phyloP scores from a whole-genome alignment of 441 rosid genomes.

The Aquilaria agallochum region DNA sequence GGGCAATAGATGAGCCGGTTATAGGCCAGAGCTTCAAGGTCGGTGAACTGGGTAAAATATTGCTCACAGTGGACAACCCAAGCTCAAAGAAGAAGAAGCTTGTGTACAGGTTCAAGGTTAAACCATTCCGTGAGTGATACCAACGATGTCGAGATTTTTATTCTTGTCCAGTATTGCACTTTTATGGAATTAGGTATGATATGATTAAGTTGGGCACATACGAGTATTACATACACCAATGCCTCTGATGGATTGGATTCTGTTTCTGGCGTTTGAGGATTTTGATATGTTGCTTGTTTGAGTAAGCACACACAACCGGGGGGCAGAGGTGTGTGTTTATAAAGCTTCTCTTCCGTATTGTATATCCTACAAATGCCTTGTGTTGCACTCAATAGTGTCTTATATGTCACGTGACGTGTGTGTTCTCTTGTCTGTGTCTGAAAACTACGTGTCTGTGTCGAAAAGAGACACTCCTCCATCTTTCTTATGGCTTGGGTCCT shows the following conservation, averaged over 20 bases:
- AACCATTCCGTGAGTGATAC: slow-evolving; percentile 47
- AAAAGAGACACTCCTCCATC: too few species aligned
- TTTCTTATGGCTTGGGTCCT: too few species aligned
- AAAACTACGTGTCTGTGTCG: too few species aligned
- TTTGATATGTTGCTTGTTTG: slow-evolving; percentile 11
- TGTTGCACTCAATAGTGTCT: slow-evolving; percentile 16
- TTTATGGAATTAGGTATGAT: slow-evolving; percentile 11
- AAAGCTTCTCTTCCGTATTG: not conserved
- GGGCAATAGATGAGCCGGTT: slow-evolving; percentile 61
- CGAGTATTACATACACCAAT: slow-evolving; percentile 12
- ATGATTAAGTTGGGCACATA: slow-evolving; percentile 3
- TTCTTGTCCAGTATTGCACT: slow-evolving; percentile 14
- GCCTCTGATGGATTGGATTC: slow-evolving; percentile 9
- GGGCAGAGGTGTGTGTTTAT: slow-evolving; percentile 8
- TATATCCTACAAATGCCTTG: not conserved
- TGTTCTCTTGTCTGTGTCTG: too few species aligned
- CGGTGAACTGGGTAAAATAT: slow-evolving; percentile 62
- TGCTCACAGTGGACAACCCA: slow-evolving; percentile 75
- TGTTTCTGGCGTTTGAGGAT: slow-evolving; percentile 17
- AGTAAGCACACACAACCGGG: slow-evolving; percentile 3
- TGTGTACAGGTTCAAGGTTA: slow-evolving; percentile 78
- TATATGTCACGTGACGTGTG: slow-evolving; percentile 3
- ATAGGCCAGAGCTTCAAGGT: slow-evolving; percentile 62
- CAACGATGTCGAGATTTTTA: slow-evolving; percentile 13
- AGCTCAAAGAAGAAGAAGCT: slow-evolving; percentile 86